Conservation (phyloP, 2,329 filamentous ascomycete genomes). For the Phoma sp. region DNA sequence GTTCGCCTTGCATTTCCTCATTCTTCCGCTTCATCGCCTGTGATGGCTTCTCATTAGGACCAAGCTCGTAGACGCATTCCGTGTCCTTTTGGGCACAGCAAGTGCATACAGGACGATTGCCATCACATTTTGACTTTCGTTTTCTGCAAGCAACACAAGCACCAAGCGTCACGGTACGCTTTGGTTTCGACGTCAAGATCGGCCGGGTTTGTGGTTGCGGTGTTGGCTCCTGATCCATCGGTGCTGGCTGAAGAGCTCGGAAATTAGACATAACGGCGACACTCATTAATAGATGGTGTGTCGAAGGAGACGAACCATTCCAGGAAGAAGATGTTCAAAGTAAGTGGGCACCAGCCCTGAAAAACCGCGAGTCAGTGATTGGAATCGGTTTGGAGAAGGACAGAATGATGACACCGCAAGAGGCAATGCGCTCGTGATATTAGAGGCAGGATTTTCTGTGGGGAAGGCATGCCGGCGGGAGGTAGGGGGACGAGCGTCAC, state of each 20-base stretch:
- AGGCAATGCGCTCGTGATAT: slow-evolving; percentile 13
- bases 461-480: slow-evolving; percentile 29
- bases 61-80: slow-evolving; percentile 43
- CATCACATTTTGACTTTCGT: slow-evolving; percentile 47
- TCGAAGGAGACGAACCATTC: slow-evolving; percentile 6
- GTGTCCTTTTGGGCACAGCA: slow-evolving; percentile 45
- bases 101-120: slow-evolving; percentile 39
- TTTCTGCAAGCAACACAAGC: slow-evolving; percentile 46
- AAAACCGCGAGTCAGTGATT: slow-evolving; percentile 4
- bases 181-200: slow-evolving; percentile 38
- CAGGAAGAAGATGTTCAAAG: slow-evolving; percentile 1
- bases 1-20: slow-evolving; percentile 46
- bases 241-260: slow-evolving; percentile 42
- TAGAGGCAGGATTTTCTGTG: slow-evolving; percentile 31
- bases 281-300: slow-evolving; percentile 1
- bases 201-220: slow-evolving; percentile 33
- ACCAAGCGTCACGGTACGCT: slow-evolving; percentile 45
- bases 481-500: slow-evolving; percentile 14
- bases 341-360: slow-evolving; percentile 4
- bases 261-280: slow-evolving; percentile 36
- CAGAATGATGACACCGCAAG: slow-evolving; percentile 12
- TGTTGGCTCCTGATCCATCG: slow-evolving; percentile 37
- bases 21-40: slow-evolving; percentile 48
- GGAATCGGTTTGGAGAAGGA: slow-evolving; percentile 6
- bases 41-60: slow-evolving; percentile 45